phyloP scores from a whole-genome alignment of 495 filamentous ascomycete species.

The Neurospora sp. region DNA sequence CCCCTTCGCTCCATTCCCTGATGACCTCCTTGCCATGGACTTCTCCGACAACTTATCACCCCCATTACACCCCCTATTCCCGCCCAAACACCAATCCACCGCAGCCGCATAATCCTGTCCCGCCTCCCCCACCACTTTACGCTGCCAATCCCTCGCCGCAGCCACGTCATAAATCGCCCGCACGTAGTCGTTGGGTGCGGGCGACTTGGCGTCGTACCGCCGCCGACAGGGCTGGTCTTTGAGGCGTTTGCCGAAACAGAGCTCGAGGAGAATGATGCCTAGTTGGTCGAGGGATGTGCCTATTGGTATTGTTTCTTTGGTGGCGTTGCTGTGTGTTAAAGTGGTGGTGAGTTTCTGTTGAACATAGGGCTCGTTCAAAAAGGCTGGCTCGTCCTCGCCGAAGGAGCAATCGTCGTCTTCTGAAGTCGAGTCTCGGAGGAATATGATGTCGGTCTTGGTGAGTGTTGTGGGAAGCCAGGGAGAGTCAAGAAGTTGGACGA shows the following conservation, averaged over 20 bases:
- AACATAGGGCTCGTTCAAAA: not conserved
- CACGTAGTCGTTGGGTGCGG: not conserved
- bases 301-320: not conserved
- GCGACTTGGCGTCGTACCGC: not conserved
- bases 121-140: conserved; percentile 22
- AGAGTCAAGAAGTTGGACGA: conserved; percentile 12
- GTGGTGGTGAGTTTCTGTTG: not conserved
- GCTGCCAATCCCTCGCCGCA: not conserved
- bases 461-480: conserved; percentile 8
- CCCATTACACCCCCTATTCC: not conserved
- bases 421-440: not conserved
- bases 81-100: conserved; percentile 26
- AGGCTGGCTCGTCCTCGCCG: not conserved
- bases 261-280: conserved; percentile 26
- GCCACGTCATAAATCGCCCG: not conserved
- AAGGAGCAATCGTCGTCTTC: not conserved
- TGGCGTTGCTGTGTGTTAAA: too few species aligned
- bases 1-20: not conserved
- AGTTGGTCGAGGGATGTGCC: not conserved
- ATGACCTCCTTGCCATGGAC: not conserved
- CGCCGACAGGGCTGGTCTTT: conserved; percentile 12
- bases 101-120: conserved; percentile 25
- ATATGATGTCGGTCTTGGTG: conserved; percentile 1
- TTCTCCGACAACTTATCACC: not conserved
- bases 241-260: conserved; percentile 26